These are phyloP conservation scores for Alisma plantagoaquatica DNA, from an alignment of 106 monocot genomes.

Conservation along the genomic window DNA sequence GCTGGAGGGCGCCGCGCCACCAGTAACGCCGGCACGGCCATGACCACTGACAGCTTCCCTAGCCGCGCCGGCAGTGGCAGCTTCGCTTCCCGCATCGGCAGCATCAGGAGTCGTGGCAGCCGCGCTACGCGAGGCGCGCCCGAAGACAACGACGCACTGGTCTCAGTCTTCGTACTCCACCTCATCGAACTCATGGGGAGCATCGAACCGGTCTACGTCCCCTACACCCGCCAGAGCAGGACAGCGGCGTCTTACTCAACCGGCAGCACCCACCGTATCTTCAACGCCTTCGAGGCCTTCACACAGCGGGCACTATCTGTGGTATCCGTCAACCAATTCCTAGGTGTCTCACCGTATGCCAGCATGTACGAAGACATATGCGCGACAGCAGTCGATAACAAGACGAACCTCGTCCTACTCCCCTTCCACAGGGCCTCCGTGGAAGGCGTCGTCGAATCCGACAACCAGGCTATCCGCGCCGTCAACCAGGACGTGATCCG, in stretches of 20 bases:
- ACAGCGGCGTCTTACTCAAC: neutral
- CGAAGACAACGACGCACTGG: neutral
- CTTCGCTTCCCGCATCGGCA: too few species aligned
- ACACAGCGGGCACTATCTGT: neutral
- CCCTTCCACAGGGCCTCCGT: slow-evolving; percentile 6
- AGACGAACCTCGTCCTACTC: slow-evolving; percentile 1
- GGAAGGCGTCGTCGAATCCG: slow-evolving; percentile 4
- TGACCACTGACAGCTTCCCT: too few species aligned
- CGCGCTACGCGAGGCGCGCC: too few species aligned
- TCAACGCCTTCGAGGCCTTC: neutral
- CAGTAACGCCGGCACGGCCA: too few species aligned
- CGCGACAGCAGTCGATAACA: slow-evolving; percentile 2
- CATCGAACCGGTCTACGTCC: neutral
- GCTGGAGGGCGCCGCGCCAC: too few species aligned
- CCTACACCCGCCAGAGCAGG: too few species aligned
- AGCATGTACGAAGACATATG: slow-evolving; percentile 2
- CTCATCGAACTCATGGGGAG: neutral
- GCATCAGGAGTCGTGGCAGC: too few species aligned
- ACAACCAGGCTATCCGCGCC: slow-evolving; percentile 11
- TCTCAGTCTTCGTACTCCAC: neutral
- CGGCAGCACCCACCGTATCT: neutral
- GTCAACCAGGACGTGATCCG: slow-evolving; percentile 28
- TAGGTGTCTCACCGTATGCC: neutral
- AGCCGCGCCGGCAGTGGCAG: too few species aligned
- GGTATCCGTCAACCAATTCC: neutral